Base-by-base conservation (phyloP, 176 grass and related monocot species). In the Triticum dicoccoides region DNA sequence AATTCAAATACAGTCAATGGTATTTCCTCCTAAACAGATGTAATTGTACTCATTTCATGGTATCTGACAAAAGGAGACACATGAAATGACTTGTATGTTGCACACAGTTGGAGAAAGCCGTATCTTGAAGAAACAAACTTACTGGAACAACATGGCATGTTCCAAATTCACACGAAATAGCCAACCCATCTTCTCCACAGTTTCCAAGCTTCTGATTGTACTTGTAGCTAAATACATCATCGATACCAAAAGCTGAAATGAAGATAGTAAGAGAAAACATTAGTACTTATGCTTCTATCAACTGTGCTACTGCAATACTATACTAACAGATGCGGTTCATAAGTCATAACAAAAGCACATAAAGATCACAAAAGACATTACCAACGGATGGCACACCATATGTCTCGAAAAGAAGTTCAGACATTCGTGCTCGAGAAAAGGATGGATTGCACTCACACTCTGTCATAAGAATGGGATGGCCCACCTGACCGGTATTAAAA, bases 391-490 rank as follows among this genome's bases (percentile, higher is more conserved):
- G 93, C 74, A 89, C 92, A 61, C 82, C 87, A 84, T 98, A 98
- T 68, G 96, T 96, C 94, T 98, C 93, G 6, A 96, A 98, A 67
- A 98, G 92, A 81, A 98, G 94, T 88, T 98, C 96, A 84, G 97
- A 91, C 97, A 98, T 98, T 86, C 91, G 91, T 89, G 88, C 90
- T 77, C 94, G 92, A 87, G 97, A 96, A 86, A 88, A 96, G 44
- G 93, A 85, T 9, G 97, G 97, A 74, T 98, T 98, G 76, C 94
- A 96, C 83, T 92, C 93, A 82, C 97, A 96, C 83, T 98, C 97
- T 65, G 97, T 96, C 94, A 98, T 96, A 59, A 98, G 86, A 89
- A 98, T 96, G 82, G 97, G 97, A 94, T 98, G 97, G 78, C 85
- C 85, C 73, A 98, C 93, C 91, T 98, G 88, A 83, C 21, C 78